These are phyloP conservation scores for Umbilicaria muhlenbergii DNA, from an alignment of 495 filamentous ascomycete species.

Conservation along the genomic window DNA sequence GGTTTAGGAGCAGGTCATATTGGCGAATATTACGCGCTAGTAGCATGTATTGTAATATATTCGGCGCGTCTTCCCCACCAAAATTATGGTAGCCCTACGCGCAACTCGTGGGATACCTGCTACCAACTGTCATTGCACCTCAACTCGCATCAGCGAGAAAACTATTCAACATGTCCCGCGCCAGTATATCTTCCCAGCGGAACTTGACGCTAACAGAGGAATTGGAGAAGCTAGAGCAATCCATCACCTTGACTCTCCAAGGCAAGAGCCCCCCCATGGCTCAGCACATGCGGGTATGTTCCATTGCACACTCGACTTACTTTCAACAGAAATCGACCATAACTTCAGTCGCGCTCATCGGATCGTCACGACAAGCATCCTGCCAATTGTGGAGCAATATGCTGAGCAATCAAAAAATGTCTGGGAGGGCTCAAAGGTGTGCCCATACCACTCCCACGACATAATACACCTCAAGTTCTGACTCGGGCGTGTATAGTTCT, in stretches of 20 bases:
- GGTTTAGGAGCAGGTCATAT: no score
- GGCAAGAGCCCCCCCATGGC: conserved; percentile 30
- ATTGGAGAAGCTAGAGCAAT: conserved; percentile 90
- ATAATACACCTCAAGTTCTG: background rate
- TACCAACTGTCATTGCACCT: background rate
- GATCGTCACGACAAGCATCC: conserved; percentile 84
- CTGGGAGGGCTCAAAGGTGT: conserved; percentile 90
- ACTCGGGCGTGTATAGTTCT: conserved; percentile 49
- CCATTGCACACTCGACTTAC: conserved; percentile 8
- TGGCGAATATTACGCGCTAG: no score
- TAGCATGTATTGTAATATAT: no score
- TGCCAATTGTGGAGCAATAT: conserved; percentile 93
- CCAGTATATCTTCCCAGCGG: conserved; percentile 36
- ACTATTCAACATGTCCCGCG: conserved; percentile 29
- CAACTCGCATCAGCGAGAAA: conserved; percentile 1
- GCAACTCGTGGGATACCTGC: no score
- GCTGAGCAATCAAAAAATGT: conserved; percentile 84
- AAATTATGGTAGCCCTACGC: no score
- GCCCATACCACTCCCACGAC: background rate
- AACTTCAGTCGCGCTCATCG: conserved; percentile 96
- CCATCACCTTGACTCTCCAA: conserved; percentile 91
- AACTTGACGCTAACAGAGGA: conserved; percentile 80
- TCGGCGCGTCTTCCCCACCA: no score
- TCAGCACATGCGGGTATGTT: background rate
- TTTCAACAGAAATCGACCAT: conserved; percentile 75